Evolutionary conservation across 1,284 basidiomycete species (phyloP), one percentile per base, ranked within the genome.

Genomic region (Vanrija humicola): DNA sequence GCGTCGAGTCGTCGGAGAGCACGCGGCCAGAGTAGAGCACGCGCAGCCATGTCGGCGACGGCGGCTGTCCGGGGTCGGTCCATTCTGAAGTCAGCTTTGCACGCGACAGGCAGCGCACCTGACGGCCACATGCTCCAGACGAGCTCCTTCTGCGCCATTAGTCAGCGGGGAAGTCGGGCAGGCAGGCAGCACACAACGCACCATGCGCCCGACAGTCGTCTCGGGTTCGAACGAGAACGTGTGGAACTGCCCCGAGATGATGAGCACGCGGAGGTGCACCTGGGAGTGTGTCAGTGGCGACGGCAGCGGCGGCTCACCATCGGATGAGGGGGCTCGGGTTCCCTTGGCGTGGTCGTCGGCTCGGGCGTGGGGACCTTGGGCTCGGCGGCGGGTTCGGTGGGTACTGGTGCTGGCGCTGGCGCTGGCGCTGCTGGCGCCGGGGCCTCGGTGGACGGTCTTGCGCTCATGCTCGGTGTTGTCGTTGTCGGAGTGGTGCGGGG

Each of bases 91-190:
- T 52, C 25, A 53, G 28, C 38, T 40, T 46, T 8, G 28, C 9
- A 23, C 16, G 9, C n/a, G 45, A 14, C 23, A 21, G n/a, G 28
- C n/a, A 14, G 77, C 83, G 73, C 67, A 86, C 88, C 87, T 63
- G 79, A 78, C 29, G 88, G 87, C 89, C 89, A 91, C 48, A 84
- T 82, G 76, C 85, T 87, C 88, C 88, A 90, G 45, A 87, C 83
- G 47, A 90, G 79, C 76, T 91, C 89, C 76, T 91, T 91, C 63
- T 66, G 54, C 12, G n/a, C 5, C 29, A 28, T 45, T 19, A 40
- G 40, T 42, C 9, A n/a, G n/a, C 38, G 6, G 5, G 12, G 3
- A 12, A 16, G 12, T 12, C 21, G 16, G 16, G 26, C 7, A 42
- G 48, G 46, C 39, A 15, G 1, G 6, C 16, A 25, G 26, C 34